Evolutionary conservation across 768 basidiomycete genomes (phyloP).

Genomic region (Tylopilus sp.): DNA sequence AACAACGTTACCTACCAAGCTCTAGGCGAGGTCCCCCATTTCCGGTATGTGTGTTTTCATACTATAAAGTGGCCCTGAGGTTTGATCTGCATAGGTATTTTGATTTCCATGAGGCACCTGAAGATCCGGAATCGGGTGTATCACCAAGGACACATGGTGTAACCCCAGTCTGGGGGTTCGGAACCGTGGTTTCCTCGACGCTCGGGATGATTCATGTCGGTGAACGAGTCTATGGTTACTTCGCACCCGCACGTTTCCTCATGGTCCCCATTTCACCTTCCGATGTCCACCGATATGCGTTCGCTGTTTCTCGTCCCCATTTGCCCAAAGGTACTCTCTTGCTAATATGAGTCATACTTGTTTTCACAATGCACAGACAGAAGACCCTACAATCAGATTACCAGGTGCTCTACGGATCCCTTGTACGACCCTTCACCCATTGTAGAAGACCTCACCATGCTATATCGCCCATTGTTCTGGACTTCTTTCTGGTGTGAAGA

Average conservation of each 20-base stretch:
- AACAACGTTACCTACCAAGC: constrained; percentile 73
- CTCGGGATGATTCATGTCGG: constrained; percentile 47
- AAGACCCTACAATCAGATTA: constrained; percentile 65
- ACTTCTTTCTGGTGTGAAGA: constrained; percentile 76
- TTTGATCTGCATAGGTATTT: constrained; percentile 52
- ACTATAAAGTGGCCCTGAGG: not conserved
- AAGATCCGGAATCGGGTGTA: constrained; percentile 26
- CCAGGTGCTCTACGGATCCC: constrained; percentile 54
- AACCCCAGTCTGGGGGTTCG: constrained; percentile 74
- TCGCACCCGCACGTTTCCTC: constrained; percentile 58
- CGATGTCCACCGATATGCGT: constrained; percentile 49
- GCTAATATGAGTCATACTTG: not conserved
- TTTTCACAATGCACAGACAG: constrained; percentile 43
- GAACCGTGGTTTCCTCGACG: constrained; percentile 48
- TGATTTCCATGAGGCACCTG: constrained; percentile 57
- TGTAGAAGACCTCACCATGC: constrained; percentile 64
- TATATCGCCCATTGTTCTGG: constrained; percentile 73
- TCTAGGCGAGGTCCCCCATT: constrained; percentile 40
- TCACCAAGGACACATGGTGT: constrained; percentile 55
- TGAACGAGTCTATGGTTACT: constrained; percentile 60
- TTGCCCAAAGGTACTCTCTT: constrained; percentile 48
- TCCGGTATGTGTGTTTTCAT: constrained; percentile 26
- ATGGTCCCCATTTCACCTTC: constrained; percentile 47
- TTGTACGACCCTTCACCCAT: constrained; percentile 46
- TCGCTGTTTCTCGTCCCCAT: constrained; percentile 59